Evolutionary conservation across 1,139 yeast genomes (phyloP), one percentile per base, ranked within the genome.

Genomic region (Nematodospora anomalae): DNA sequence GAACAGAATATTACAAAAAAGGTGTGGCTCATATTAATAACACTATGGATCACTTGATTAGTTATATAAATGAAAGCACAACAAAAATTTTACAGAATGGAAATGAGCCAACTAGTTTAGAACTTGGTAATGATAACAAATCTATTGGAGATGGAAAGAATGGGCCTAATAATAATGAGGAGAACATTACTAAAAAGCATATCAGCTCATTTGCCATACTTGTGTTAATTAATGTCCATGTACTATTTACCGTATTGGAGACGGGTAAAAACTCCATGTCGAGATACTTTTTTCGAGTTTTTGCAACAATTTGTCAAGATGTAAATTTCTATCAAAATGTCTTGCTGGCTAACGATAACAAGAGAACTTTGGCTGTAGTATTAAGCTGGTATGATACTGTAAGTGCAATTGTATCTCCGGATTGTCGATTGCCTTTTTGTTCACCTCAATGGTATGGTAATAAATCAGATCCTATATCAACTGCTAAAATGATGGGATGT

Each of bases 321-420:
- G 29, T 37, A 13, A 42, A 36, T 9, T 57, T 61, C 32, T 56
- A 53, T 42, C 33, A 40, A 11, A 41, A 46, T 18, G 41, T 51
- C n/a, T 47, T 60, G 22, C 46, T 67, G 46, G 63, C 63, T 12
- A 66, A 62, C 31, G 74, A 71, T 16, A 73, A 71, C 42, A 76
- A 73, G 44, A 62, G 70, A 16, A 69, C 74, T 4, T 49, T 75
- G 26, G 64, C 72, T 9, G 74, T 75, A 12, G 76, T 72, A 10
- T 49, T 76, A 4, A 67, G 79, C 1, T 75, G 80, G 80, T 75
- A 72, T 50, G 81, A 76, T 46, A 75, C 80, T 0, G 71, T 75
- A 2, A 56, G 74, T 26, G 76, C 80, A 1, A 57, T 75, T n/a
- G 74, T 71, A 1, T 71, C 79, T 1, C 76, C 80, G 0, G 80